Percentiles rank a stretch among this genome's conserved stretches.
These are phyloP conservation scores for Schizosaccharomyces versatilis DNA, from an alignment of 1,139 yeast species.

Conservation along the genomic window DNA sequence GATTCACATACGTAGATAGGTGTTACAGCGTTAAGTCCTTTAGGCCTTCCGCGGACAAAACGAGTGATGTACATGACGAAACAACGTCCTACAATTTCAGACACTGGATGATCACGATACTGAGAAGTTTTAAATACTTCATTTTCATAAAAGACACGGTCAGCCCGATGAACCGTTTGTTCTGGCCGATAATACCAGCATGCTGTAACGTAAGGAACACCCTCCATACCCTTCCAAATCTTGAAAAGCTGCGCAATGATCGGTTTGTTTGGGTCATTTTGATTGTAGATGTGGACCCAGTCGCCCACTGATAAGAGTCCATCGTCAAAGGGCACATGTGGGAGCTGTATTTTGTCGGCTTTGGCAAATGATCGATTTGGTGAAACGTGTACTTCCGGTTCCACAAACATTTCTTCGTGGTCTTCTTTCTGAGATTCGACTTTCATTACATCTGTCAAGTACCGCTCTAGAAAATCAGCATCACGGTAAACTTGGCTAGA, in stretches of 20 bases:
- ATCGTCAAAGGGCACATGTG: conserved; percentile 53
- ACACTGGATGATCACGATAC: conserved; percentile 77
- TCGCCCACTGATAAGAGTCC: conserved; percentile 69
- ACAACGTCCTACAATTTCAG: conserved; percentile 79
- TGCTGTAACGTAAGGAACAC: conserved; percentile 70
- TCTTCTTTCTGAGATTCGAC: conserved; percentile 66
- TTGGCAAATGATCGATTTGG: neutral
- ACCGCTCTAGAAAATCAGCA: conserved; percentile 37
- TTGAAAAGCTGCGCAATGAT: conserved; percentile 85
- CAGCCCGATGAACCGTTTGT: conserved; percentile 85
- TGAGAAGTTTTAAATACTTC: conserved; percentile 95
- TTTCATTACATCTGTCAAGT: conserved; percentile 37
- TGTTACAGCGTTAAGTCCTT: conserved; percentile 31
- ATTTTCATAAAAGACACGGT: conserved; percentile 69
- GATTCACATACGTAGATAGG: conserved; percentile 87
- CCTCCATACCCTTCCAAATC: conserved; percentile 68
- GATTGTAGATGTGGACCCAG: conserved; percentile 75
- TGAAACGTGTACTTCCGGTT: conserved; percentile 1
- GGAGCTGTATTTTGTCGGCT: conserved; percentile 24
- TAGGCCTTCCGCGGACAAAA: conserved; percentile 83
- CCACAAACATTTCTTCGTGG: conserved; percentile 28
- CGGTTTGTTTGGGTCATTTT: conserved; percentile 72
- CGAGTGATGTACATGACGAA: conserved; percentile 85
- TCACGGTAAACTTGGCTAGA: conserved; percentile 36
- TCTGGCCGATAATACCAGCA: conserved; percentile 97